These are phyloP conservation scores for Mariannaea sp. DNA, from an alignment of 2,329 filamentous ascomycete genomes.

Conservation along the genomic window DNA sequence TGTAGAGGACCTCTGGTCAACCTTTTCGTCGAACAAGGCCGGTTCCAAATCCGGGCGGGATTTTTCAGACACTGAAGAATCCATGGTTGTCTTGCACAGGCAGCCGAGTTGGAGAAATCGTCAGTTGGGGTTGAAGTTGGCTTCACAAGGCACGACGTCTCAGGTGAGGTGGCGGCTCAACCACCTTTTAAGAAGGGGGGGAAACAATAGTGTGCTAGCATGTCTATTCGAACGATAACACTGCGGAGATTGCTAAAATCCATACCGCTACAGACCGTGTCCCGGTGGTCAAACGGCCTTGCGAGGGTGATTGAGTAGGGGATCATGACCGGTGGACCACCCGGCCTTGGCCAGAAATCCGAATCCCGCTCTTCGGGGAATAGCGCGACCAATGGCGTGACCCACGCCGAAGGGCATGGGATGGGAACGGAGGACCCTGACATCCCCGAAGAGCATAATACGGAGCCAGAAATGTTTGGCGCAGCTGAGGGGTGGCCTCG, in stretches of 20 bases:
- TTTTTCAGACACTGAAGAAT: constrained; percentile 7
- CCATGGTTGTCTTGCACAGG: not conserved
- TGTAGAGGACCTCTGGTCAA: constrained; percentile 12
- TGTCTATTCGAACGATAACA: constrained; percentile 3
- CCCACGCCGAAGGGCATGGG: not conserved
- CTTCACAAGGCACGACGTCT: not conserved
- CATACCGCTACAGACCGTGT: constrained; percentile 13
- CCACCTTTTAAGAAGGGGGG: constrained; percentile 15
- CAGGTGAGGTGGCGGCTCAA: constrained; percentile 10
- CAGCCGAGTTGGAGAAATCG: not conserved
- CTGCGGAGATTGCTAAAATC: constrained; percentile 10
- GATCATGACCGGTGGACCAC: not conserved
- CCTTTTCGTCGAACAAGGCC: constrained; percentile 7
- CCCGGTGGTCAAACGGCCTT: not conserved
- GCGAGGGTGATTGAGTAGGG: not conserved
- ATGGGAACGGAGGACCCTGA: too few relatives aligned
- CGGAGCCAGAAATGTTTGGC: too few relatives aligned
- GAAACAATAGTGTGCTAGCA: too few relatives aligned
- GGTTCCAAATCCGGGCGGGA: not conserved
- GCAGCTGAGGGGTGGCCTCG: too few relatives aligned
- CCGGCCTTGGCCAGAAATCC: constrained; percentile 11
- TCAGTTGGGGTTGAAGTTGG: not conserved
- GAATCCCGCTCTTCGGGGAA: constrained; percentile 12
- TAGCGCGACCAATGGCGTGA: constrained; percentile 4
- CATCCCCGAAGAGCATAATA: not conserved